phyloP scores from a whole-genome alignment of 2,329 filamentous ascomycete genomes.

The Fusarium sororula region DNA sequence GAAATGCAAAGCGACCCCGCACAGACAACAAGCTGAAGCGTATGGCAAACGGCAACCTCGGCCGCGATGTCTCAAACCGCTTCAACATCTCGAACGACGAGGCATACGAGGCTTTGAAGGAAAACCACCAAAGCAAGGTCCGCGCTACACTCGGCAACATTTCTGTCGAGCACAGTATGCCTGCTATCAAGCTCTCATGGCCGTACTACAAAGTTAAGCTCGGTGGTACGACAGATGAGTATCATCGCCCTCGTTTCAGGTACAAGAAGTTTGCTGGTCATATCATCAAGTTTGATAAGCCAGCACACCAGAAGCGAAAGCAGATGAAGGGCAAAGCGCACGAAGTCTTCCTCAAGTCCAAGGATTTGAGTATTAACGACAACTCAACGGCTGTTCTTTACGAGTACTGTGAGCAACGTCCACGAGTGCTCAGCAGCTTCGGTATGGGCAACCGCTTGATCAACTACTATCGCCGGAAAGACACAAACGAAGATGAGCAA shows the following conservation, averaged over 20 bases:
- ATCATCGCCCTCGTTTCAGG: constrained; percentile 82
- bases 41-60: constrained; percentile 74
- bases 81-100: constrained; percentile 98
- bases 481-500: constrained; percentile 74
- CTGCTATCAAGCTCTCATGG: constrained; percentile 89
- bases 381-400: constrained; percentile 89
- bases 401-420: constrained; percentile 95
- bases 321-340: constrained; percentile 82
- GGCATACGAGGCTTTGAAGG: constrained; percentile 93
- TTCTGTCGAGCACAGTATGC: constrained; percentile 93
- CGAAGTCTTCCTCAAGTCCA: constrained; percentile 81
- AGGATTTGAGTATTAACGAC: constrained; percentile 86
- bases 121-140: constrained; percentile 96
- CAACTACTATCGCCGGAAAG: constrained; percentile 94
- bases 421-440: constrained; percentile 91
- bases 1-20: constrained; percentile 67
- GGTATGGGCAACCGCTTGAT: constrained; percentile 97
- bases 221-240: constrained; percentile 77
- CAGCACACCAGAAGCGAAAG: constrained; percentile 81
- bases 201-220: constrained; percentile 95
- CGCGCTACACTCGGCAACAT: constrained; percentile 90
- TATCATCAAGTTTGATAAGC: constrained; percentile 75
- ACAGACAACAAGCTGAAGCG: constrained; percentile 68
- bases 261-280: constrained; percentile 75
- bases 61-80: constrained; percentile 77